phyloP scores from a whole-genome alignment of 345 rosid species.

The Lagerstroemia speciosa region DNA sequence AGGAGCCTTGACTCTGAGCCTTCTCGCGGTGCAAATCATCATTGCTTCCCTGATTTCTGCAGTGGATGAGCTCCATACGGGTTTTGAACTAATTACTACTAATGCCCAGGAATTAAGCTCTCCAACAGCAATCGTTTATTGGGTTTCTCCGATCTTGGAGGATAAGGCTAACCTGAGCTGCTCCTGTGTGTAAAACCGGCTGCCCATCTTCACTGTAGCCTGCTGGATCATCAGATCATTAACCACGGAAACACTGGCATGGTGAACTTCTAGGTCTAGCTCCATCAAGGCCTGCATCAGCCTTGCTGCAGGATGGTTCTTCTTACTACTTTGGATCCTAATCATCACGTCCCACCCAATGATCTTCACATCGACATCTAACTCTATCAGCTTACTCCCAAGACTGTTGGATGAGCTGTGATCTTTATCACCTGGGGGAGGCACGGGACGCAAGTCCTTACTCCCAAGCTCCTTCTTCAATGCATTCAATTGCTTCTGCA shows the following conservation, averaged over 20 bases:
- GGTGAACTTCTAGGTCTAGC: conserved; percentile 76
- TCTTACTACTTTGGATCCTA: conserved; percentile 64
- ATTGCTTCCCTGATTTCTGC: background rate
- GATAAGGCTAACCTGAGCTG: conserved; percentile 58
- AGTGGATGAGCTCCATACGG: background rate
- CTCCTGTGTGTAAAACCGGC: conserved; percentile 62
- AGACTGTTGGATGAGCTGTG: conserved; percentile 22
- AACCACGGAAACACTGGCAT: conserved; percentile 77
- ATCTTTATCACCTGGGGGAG: conserved; percentile 26
- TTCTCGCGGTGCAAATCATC: background rate
- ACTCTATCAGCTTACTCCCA: conserved; percentile 33
- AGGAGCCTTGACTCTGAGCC: background rate
- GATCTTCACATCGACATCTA: conserved; percentile 84
- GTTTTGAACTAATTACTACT: background rate
- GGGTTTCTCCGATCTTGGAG: conserved; percentile 50
- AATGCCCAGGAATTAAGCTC: background rate
- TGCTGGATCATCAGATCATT: conserved; percentile 95
- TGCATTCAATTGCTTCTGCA: conserved; percentile 55
- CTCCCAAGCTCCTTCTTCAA: conserved; percentile 35
- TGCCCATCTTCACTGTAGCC: conserved; percentile 90
- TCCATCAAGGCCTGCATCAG: conserved; percentile 82
- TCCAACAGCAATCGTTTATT: conserved; percentile 3
- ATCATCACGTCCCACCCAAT: conserved; percentile 87
- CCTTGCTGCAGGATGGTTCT: conserved; percentile 85
- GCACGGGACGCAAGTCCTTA: conserved; percentile 20